Base-by-base conservation (phyloP, 495 filamentous ascomycete species). In the Aspergillus cristatus region DNA sequence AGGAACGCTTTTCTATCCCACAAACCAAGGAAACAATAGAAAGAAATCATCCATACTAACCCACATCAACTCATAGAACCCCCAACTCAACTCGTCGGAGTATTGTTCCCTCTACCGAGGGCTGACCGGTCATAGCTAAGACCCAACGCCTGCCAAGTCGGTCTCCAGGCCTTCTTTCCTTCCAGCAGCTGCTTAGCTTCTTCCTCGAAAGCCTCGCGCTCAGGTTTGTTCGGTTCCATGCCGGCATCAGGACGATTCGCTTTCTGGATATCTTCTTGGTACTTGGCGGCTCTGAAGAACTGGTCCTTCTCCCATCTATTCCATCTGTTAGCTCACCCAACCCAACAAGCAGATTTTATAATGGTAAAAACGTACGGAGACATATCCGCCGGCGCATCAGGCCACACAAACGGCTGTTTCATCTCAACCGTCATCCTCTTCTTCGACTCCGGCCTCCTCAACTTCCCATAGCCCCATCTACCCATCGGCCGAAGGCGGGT, bases 361-460 rank as follows among this genome's bases (percentile, higher is more conserved):
- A 37, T 10, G 22, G 34, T 14, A 26, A 29, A 28, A 44, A 71
- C 75, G 42, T 73, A 84, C 72, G 56, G 45, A 38, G 58, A 49
- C 37, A 70, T 61, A 47, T 82, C 71, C 46, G 69, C 58, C 14
- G 79, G 79, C 49, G 58, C 61, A 41, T 76, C 68, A 6, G 89
- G 89, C 78, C 83, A 95, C 40, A 80, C 75, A 70, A 96, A 95
- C 26, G 86, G 84, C 69, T 76, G 58, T 24, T 67, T 72, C 66
- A 96, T 72, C 67, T 94, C 82, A 33, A 88, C 84, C 18, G 81
- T 86, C 89, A 96, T 96, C 58, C 75, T 82, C 76, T 96, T 96
- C 45, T 79, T 70, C 24, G 76, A 67, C 39, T 67, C 60, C 17
- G 84, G 82, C 16, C 86, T 73, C 32, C 75, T 62, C 45, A 60